A percentile compares a stretch with the other conserved stretches of the same genome.
Evolutionary conservation across 208 protist species (phyloP).

Genomic region (Crithidia brevicula): DNA sequence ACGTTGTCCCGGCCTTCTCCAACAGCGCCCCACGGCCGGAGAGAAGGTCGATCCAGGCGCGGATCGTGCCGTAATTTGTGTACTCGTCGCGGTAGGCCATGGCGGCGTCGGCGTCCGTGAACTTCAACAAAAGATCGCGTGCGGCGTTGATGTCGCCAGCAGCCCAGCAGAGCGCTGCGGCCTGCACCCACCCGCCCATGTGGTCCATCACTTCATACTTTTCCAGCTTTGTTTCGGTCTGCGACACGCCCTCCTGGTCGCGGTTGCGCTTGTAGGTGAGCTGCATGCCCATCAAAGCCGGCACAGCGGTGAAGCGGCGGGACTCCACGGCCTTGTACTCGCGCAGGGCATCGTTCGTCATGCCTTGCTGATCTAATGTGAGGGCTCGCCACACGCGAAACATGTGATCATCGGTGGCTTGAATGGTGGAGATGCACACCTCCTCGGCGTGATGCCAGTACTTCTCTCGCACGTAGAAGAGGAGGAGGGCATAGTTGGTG

Average conservation of each 20-base stretch:
- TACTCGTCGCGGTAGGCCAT: slow-evolving; percentile 82
- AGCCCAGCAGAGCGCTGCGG: slow-evolving; percentile 75
- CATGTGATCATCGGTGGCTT: slow-evolving; percentile 74
- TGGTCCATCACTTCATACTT: slow-evolving; percentile 45
- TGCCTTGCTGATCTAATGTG: slow-evolving; percentile 78
- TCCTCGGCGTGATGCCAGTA: slow-evolving; percentile 88
- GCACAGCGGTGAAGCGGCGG: slow-evolving; percentile 59
- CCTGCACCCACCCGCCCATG: slow-evolving; percentile 61
- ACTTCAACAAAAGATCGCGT: slow-evolving; percentile 68
- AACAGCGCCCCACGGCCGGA: slow-evolving; percentile 78
- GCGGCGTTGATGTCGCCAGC: slow-evolving; percentile 64
- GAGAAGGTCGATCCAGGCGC: slow-evolving; percentile 89
- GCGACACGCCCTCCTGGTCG: slow-evolving; percentile 59
- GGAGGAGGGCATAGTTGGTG: slow-evolving; percentile 75
- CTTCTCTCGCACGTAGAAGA: slow-evolving; percentile 83
- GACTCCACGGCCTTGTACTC: slow-evolving; percentile 84
- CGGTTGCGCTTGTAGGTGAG: slow-evolving; percentile 79
- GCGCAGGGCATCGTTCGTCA: slow-evolving; percentile 77
- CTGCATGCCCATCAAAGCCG: slow-evolving; percentile 75
- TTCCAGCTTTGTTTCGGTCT: slow-evolving; percentile 58
- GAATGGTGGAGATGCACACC: slow-evolving; percentile 66
- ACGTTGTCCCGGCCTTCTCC: slow-evolving; percentile 82
- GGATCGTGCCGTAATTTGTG: slow-evolving; percentile 71
- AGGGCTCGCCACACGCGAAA: slow-evolving; percentile 87
- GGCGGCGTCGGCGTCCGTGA: slow-evolving; percentile 28